Percentiles rank a stretch among this genome's conserved stretches.
These are phyloP conservation scores for Pachysolen tannophilus DNA, from an alignment of 805 yeast species.

Conservation along the genomic window DNA sequence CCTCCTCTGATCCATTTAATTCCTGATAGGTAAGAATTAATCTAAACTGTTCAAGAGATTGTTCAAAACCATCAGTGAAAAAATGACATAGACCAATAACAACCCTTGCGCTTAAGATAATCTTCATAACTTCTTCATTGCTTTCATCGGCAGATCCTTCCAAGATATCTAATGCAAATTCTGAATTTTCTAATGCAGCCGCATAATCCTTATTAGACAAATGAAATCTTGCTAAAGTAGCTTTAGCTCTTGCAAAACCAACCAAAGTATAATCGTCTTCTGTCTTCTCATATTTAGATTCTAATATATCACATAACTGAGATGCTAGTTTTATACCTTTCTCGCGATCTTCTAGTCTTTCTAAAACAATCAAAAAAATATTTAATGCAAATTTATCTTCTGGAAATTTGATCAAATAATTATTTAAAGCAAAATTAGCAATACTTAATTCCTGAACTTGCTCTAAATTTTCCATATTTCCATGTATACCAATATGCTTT, in stretches of 20 bases:
- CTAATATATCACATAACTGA: constrained; percentile 41
- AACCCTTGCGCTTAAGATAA: constrained; percentile 7
- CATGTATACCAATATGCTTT: constrained; percentile 32
- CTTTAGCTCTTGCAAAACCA: constrained; percentile 50
- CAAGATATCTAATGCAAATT: constrained; percentile 42
- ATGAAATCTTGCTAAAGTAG: constrained; percentile 65
- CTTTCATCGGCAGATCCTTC: constrained; percentile 27
- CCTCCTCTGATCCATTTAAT: constrained; percentile 1
- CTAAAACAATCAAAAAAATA: constrained; percentile 49
- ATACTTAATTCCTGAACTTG: constrained; percentile 58
- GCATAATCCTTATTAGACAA: constrained; percentile 53
- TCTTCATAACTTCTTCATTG: constrained; percentile 16
- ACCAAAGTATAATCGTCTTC: constrained; percentile 41
- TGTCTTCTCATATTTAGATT: constrained; percentile 43
- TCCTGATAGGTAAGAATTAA: constrained; percentile 56
- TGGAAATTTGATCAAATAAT: constrained; percentile 56
- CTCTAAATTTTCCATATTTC: constrained; percentile 47
- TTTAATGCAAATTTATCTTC: constrained; percentile 49
- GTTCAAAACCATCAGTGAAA: constrained; percentile 54
- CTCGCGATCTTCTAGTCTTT: constrained; percentile 59
- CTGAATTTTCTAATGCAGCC: constrained; percentile 53
- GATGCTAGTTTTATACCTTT: constrained; percentile 42
- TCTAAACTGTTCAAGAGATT: constrained; percentile 61
- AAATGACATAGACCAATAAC: constrained; percentile 68
- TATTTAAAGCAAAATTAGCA: constrained; percentile 60